phyloP scores from a whole-genome alignment of 2,329 filamentous ascomycete species.

The Sarocladium brachiariae region DNA sequence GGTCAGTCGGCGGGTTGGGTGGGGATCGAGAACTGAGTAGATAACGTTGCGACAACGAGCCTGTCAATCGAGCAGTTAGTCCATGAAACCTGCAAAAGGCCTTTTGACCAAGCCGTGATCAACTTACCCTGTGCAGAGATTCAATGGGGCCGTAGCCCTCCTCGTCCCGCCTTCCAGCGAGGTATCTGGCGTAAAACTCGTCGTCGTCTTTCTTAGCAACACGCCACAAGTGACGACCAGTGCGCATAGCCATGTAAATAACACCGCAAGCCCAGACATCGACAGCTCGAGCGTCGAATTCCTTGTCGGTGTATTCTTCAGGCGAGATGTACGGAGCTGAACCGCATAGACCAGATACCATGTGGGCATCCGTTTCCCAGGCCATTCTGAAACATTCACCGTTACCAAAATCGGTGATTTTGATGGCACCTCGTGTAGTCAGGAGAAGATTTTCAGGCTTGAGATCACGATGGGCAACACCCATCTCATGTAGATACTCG shows the following conservation, averaged over 20 bases:
- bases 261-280: slow-evolving; percentile 98
- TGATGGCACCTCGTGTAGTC: slow-evolving; percentile 85
- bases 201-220: slow-evolving; percentile 96
- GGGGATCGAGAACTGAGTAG: slow-evolving; percentile 95
- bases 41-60: slow-evolving; percentile 97
- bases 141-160: slow-evolving; percentile 96
- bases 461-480: slow-evolving; percentile 90
- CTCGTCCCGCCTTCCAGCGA: slow-evolving; percentile 87
- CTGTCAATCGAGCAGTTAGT: slow-evolving; percentile 36
- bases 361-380: slow-evolving; percentile 96
- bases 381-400: slow-evolving; percentile 99
- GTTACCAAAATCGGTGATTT: slow-evolving; percentile 98
- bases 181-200: slow-evolving; percentile 91
- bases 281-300: slow-evolving; percentile 96
- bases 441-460: slow-evolving; percentile 96
- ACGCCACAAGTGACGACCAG: slow-evolving; percentile 90
- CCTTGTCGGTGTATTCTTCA: slow-evolving; percentile 89
- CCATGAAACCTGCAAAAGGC: neutral
- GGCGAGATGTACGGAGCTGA: slow-evolving; percentile 96
- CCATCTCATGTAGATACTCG: slow-evolving; percentile 99
- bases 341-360: slow-evolving; percentile 94
- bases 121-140: slow-evolving; percentile 82
- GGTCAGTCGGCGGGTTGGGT: slow-evolving; percentile 84
- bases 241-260: slow-evolving; percentile 99
- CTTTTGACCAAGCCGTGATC: neutral